A percentile compares a stretch with the other conserved stretches of the same genome.
phyloP scores from a whole-genome alignment of 441 rosid genomes.

The Croton laevigatus region DNA sequence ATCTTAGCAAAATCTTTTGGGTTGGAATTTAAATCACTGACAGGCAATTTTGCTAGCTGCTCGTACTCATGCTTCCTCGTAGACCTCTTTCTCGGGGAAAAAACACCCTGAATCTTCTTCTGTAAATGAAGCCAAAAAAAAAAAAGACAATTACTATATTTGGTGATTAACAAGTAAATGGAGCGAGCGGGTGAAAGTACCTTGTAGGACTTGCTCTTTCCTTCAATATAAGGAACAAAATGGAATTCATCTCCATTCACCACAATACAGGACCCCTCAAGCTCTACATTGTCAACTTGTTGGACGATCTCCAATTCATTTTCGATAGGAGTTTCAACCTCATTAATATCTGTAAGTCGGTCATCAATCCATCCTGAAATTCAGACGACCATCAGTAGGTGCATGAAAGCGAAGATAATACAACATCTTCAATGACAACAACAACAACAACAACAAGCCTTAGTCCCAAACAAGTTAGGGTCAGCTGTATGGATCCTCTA shows the following conservation, averaged over 20 bases:
- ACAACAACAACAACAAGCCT: no score
- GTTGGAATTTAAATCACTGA: slow-evolving; percentile 24
- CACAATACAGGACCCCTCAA: slow-evolving; percentile 66
- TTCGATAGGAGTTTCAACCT: slow-evolving; percentile 21
- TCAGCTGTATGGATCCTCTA: no score
- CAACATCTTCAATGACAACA: neutral
- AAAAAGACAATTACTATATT: neutral
- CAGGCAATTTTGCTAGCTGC: slow-evolving; percentile 46
- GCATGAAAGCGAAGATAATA: neutral
- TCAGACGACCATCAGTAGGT: neutral
- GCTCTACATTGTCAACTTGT: slow-evolving; percentile 29
- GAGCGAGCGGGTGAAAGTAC: slow-evolving; percentile 27
- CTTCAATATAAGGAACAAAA: slow-evolving; percentile 31
- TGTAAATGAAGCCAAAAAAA: slow-evolving; percentile 15
- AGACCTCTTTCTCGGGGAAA: slow-evolving; percentile 56
- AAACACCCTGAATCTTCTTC: slow-evolving; percentile 56
- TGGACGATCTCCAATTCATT: slow-evolving; percentile 32
- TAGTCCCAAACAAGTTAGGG: no score
- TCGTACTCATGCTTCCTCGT: slow-evolving; percentile 60
- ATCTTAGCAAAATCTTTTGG: neutral
- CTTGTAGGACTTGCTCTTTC: slow-evolving; percentile 56
- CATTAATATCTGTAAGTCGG: slow-evolving; percentile 14
- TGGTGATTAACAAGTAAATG: neutral
- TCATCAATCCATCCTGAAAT: slow-evolving; percentile 35
- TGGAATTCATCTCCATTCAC: slow-evolving; percentile 50